Evolutionary conservation across 192 early-diverging fungal species (phyloP).

Genomic region (Mortierella claussenii): DNA sequence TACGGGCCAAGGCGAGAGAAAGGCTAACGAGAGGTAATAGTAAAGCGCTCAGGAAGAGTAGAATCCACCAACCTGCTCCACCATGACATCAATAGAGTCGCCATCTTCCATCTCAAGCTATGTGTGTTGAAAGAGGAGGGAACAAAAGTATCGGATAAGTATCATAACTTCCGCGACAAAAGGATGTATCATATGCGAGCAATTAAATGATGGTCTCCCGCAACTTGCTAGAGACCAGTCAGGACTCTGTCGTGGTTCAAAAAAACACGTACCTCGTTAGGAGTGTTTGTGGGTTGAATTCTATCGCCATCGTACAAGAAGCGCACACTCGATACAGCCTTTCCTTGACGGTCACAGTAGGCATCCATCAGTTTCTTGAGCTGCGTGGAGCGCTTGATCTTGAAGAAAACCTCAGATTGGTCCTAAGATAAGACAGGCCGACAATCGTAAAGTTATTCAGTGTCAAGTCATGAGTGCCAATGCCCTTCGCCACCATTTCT

Average conservation of each 20-base stretch:
- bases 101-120: conserved; percentile 96
- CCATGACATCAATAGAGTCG: conserved; percentile 95
- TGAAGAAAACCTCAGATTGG: conserved; percentile 88
- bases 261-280: conserved; percentile 73
- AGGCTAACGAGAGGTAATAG: no score
- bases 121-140: neutral
- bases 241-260: no score
- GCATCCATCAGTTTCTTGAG: conserved; percentile 96
- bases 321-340: conserved; percentile 80
- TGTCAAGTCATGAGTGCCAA: no score
- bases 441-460: no score
- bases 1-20: no score
- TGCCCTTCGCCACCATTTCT: conserved; percentile 25
- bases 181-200: neutral
- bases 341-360: conserved; percentile 88
- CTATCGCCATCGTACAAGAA: conserved; percentile 94
- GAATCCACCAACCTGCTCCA: conserved; percentile 91
- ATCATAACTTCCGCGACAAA: neutral
- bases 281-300: conserved; percentile 82
- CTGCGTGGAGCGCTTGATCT: conserved; percentile 93
- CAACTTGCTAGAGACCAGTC: no score
- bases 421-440: conserved; percentile 67
- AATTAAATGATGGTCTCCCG: neutral
- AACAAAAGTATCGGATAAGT: neutral
- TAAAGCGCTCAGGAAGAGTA: conserved; percentile 10